A percentile compares a stretch with the other conserved stretches of the same genome.
Evolutionary conservation across 495 filamentous ascomycete species (phyloP).

Genomic region (Delitschia confertaspora): DNA sequence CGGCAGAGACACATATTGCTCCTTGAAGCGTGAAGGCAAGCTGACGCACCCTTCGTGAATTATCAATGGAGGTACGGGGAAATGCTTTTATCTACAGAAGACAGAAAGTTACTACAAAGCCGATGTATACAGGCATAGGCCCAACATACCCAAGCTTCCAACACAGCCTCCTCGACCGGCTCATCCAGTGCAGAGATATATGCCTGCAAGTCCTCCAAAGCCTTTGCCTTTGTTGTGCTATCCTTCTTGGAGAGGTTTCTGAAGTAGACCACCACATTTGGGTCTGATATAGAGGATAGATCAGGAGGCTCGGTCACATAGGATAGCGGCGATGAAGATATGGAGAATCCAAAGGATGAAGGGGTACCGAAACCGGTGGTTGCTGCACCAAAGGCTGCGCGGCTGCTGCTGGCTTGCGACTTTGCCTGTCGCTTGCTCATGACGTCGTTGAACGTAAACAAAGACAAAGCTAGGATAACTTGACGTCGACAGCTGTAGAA

Average conservation of each 20-base stretch:
- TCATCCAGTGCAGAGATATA: conserved; percentile 47
- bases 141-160: conserved; percentile 77
- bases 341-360: conserved; percentile 40
- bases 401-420: conserved; percentile 62
- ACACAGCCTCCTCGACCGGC: conserved; percentile 62
- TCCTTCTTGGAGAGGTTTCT: conserved; percentile 92
- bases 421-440: conserved; percentile 63
- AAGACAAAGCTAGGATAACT: not conserved
- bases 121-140: conserved; percentile 27
- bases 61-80: conserved; percentile 79
- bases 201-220: conserved; percentile 71
- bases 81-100: conserved; percentile 65
- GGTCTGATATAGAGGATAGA: conserved; percentile 63
- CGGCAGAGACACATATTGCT: conserved; percentile 57
- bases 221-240: conserved; percentile 85
- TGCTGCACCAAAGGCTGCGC: conserved; percentile 47
- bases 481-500: not conserved
- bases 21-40: conserved; percentile 68
- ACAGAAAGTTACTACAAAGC: conserved; percentile 32
- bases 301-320: conserved; percentile 82
- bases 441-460: not conserved
- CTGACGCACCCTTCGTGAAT: conserved; percentile 76
- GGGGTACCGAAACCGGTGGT: conserved; percentile 39
- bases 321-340: conserved; percentile 55
- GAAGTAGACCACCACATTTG: conserved; percentile 76